Evolutionary conservation across 176 grass and related monocot species (phyloP).

Genomic region (Bothriochloa decipiens): DNA sequence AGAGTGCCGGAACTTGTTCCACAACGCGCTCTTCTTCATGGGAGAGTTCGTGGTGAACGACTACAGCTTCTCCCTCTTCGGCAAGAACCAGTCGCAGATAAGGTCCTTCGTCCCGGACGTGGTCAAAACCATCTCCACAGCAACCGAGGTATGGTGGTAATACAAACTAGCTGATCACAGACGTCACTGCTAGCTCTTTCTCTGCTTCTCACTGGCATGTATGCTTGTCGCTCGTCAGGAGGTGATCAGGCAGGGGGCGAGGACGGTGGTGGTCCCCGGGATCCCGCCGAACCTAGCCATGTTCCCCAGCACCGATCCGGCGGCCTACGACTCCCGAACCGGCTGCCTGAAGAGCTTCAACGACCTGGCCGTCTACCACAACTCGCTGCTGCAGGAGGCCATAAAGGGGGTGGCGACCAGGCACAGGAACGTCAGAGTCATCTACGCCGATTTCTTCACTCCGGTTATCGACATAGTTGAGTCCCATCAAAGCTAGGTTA

Average conservation of each 20-base stretch:
- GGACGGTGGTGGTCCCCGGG: conserved; percentile 57
- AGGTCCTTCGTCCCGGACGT: conserved; percentile 28
- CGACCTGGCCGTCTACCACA: conserved; percentile 54
- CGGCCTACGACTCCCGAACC: conserved; percentile 43
- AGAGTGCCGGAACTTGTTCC: conserved; percentile 36
- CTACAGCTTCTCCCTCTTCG: conserved; percentile 12
- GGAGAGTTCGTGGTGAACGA: conserved; percentile 43
- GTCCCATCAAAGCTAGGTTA: conserved; percentile 2
- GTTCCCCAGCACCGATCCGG: conserved; percentile 18
- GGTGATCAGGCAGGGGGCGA: conserved; percentile 57
- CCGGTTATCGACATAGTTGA: conserved; percentile 36
- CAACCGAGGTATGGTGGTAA: conserved; percentile 9
- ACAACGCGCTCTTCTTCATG: conserved; percentile 41
- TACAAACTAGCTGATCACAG: too few relatives aligned
- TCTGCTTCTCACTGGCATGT: too few relatives aligned
- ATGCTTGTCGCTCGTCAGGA: not conserved
- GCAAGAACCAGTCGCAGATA: conserved; percentile 27
- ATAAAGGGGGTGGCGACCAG: not conserved
- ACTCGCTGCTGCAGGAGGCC: conserved; percentile 41
- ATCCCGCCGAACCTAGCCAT: conserved; percentile 44
- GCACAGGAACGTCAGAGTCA: conserved; percentile 12
- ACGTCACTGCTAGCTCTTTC: too few relatives aligned
- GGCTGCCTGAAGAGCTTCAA: conserved; percentile 64
- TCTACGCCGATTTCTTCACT: conserved; percentile 61
- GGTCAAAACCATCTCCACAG: not conserved